Evolutionary conservation across 441 rosid genomes (phyloP).

Genomic region (Biscutella auriculata): DNA sequence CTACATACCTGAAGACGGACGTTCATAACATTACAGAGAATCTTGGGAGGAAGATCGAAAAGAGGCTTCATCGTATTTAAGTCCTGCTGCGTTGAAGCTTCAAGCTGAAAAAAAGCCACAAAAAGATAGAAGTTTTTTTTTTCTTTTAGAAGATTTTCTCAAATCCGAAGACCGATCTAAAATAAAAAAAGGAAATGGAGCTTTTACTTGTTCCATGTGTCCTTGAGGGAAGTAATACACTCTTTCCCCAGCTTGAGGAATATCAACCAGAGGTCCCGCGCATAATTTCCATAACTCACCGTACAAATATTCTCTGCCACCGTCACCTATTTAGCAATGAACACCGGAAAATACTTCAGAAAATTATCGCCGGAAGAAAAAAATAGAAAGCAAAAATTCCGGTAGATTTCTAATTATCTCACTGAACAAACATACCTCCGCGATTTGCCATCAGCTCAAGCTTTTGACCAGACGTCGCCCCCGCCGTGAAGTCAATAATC

Average conservation of each 20-base stretch:
- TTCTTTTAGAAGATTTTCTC: neutral
- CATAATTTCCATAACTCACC: conserved; percentile 50
- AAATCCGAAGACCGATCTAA: conserved; percentile 4
- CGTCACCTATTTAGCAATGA: neutral
- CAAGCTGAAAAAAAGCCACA: conserved; percentile 29
- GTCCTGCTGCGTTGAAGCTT: conserved; percentile 57
- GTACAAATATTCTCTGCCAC: conserved; percentile 36
- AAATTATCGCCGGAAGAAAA: conserved; percentile 4
- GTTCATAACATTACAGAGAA: conserved; percentile 49
- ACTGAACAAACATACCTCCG: conserved; percentile 34
- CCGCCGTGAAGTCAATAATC: conserved; percentile 3
- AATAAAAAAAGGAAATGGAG: neutral
- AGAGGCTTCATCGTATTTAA: conserved; percentile 41
- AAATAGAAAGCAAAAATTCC: neutral
- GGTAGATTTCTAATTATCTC: conserved; percentile 11
- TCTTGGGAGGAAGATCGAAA: conserved; percentile 45
- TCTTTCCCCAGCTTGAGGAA: conserved; percentile 36
- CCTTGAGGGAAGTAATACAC: conserved; percentile 64
- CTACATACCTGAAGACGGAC: conserved; percentile 39
- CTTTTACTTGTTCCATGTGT: conserved; percentile 61
- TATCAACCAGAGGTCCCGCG: conserved; percentile 56
- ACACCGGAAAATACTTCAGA: neutral
- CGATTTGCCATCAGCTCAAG: conserved; percentile 37
- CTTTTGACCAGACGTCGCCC: neutral
- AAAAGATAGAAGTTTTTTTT: conserved; percentile 13